These are phyloP conservation scores for Cornus suecica DNA, from an alignment of 148 eudicot genomes.

Conservation along the genomic window DNA sequence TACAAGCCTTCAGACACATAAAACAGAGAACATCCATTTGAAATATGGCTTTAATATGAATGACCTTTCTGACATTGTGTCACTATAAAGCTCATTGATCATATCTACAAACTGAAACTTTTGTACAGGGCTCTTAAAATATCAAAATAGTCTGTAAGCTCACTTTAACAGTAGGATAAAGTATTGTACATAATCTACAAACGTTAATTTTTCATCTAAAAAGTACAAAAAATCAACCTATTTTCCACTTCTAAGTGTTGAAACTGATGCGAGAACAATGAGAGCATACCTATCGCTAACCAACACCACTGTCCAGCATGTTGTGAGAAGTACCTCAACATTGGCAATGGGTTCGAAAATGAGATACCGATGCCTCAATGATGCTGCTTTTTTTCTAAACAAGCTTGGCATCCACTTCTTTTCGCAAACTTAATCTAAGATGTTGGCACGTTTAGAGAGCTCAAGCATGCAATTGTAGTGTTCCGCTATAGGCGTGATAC, in stretches of 20 bases:
- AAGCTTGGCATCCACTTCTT: neutral
- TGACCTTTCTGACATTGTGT: neutral
- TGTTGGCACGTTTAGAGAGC: constrained; percentile 31
- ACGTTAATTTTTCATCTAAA: neutral
- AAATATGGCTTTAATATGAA: no score
- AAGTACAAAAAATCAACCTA: neutral
- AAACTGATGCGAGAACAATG: neutral
- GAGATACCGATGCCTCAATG: neutral
- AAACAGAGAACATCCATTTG: no score
- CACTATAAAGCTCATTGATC: neutral
- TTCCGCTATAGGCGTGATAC: constrained; percentile 46
- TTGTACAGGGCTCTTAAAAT: neutral
- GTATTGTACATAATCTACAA: neutral
- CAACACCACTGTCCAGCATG: neutral
- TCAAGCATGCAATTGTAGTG: constrained; percentile 48
- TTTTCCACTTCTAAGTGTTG: neutral
- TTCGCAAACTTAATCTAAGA: constrained; percentile 1
- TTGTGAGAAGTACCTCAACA: no score
- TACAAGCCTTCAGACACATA: no score
- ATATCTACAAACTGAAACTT: neutral
- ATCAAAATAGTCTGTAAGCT: neutral
- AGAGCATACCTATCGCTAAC: neutral
- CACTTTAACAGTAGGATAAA: neutral
- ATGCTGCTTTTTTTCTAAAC: neutral
- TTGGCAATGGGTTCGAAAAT: neutral